A percentile compares a stretch with the other conserved stretches of the same genome.
phyloP scores from a whole-genome alignment of 1,284 basidiomycete genomes.

The Phellopilus nigrolimitatus region DNA sequence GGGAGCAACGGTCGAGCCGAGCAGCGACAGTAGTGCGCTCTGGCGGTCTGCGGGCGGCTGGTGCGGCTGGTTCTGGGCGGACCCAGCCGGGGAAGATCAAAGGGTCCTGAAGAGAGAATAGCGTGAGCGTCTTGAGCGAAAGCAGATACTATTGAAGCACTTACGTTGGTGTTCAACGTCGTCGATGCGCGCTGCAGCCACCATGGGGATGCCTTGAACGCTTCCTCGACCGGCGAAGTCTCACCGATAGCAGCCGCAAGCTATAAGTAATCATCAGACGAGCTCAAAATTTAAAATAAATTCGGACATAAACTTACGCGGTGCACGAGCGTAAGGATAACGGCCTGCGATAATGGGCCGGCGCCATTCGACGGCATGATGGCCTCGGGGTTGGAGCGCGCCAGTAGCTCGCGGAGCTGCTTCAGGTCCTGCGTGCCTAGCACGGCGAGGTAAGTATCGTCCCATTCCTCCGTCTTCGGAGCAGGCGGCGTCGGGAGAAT shows the following conservation, averaged over 20 bases:
- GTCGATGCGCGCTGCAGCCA: conserved; percentile 73
- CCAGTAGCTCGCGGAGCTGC: conserved; percentile 68
- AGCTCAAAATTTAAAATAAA: conserved; percentile 4
- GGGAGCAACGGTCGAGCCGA: too few relatives aligned
- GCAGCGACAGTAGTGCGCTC: too few relatives aligned
- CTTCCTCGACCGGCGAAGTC: conserved; percentile 67
- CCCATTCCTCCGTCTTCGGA: conserved; percentile 67
- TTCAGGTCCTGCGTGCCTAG: conserved; percentile 65
- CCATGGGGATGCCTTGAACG: conserved; percentile 75
- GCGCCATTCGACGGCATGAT: conserved; percentile 70
- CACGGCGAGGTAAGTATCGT: conserved; percentile 71
- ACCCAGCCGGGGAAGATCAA: conserved; percentile 77
- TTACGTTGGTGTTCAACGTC: conserved; percentile 65
- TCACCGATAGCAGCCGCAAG: conserved; percentile 68
- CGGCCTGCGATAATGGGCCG: conserved; percentile 71
- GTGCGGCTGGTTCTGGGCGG: too few relatives aligned
- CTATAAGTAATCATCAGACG: conserved; percentile 33
- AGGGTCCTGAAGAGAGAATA: conserved; percentile 49
- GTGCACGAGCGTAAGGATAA: conserved; percentile 74
- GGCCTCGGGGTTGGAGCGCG: conserved; percentile 67
- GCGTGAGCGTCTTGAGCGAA: conserved; percentile 16
- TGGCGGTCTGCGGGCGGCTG: too few relatives aligned
- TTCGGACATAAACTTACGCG: conserved; percentile 46
- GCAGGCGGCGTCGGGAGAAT: conserved; percentile 39
- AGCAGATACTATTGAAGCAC: conserved; percentile 25